A percentile compares a stretch with the other conserved stretches of the same genome.
These are phyloP conservation scores for Suillus subalutaceus DNA, from an alignment of 768 basidiomycete species.

Conservation along the genomic window DNA sequence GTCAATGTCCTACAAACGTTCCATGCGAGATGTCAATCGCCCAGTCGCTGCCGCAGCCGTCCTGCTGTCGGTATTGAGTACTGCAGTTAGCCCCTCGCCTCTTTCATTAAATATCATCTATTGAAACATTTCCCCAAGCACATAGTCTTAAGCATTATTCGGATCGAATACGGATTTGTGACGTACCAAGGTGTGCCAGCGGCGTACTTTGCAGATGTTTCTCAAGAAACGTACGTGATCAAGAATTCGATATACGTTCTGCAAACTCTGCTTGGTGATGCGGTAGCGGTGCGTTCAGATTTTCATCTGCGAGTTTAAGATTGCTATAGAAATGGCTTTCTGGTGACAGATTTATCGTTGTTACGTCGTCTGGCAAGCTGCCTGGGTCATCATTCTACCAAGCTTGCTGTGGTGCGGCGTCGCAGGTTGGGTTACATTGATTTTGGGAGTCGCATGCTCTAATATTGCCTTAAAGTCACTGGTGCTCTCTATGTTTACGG, in stretches of 20 bases:
- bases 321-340: slow-evolving; percentile 8
- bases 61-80: slow-evolving; percentile 25
- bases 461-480: neutral
- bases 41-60: slow-evolving; percentile 20
- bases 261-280: slow-evolving; percentile 16
- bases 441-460: neutral
- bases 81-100: slow-evolving; percentile 15
- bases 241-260: slow-evolving; percentile 25
- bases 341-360: too few relatives aligned
- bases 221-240: slow-evolving; percentile 24
- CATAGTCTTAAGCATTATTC: slow-evolving; percentile 16
- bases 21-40: slow-evolving; percentile 11
- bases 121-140: slow-evolving; percentile 11
- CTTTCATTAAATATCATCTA: neutral
- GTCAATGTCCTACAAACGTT: neutral
- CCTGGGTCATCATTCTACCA: slow-evolving; percentile 15
- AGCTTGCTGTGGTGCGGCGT: slow-evolving; percentile 11
- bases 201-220: slow-evolving; percentile 18
- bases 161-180: slow-evolving; percentile 23
- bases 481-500: slow-evolving; percentile 8
- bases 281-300: slow-evolving; percentile 7
- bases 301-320: neutral
- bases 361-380: slow-evolving; percentile 19
- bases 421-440: slow-evolving; percentile 4
- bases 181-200: slow-evolving; percentile 23